phyloP scores from a whole-genome alignment of 2,329 filamentous ascomycete genomes.

The Colletotrichum magnum region DNA sequence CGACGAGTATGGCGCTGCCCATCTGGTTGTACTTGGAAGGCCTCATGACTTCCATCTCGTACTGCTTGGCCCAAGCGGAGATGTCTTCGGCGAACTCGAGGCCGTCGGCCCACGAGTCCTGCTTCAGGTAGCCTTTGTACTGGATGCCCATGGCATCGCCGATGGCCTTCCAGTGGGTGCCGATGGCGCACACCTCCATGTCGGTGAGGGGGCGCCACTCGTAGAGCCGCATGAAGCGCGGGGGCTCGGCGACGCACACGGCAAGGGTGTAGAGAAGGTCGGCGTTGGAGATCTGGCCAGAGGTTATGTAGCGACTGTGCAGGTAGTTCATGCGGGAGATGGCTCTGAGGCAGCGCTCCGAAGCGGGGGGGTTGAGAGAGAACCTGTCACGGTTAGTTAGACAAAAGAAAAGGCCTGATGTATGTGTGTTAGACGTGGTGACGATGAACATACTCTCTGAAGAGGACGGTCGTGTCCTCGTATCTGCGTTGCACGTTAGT shows the following conservation, averaged over 20 bases:
- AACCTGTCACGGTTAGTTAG: conserved; percentile 44
- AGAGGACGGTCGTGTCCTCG: conserved; percentile 57
- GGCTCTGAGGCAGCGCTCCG: conserved; percentile 52
- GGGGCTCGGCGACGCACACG: conserved; percentile 77
- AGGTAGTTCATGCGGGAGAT: conserved; percentile 58
- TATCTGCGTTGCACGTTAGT: conserved; percentile 48
- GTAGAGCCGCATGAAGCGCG: conserved; percentile 73
- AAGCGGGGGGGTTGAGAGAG: conserved; percentile 52
- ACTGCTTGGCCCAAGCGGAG: conserved; percentile 63
- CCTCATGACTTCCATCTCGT: conserved; percentile 73
- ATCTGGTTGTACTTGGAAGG: conserved; percentile 63
- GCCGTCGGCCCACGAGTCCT: conserved; percentile 61
- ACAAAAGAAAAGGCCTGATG: neutral
- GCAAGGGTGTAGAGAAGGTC: conserved; percentile 58
- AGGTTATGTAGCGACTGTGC: conserved; percentile 53
- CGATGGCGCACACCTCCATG: conserved; percentile 77
- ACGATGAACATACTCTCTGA: conserved; percentile 49
- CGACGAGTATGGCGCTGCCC: conserved; percentile 71
- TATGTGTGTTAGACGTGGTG: neutral
- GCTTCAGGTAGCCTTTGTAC: conserved; percentile 57
- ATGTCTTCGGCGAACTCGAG: conserved; percentile 67
- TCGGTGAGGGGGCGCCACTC: conserved; percentile 80
- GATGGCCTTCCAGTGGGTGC: conserved; percentile 78
- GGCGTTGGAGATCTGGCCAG: conserved; percentile 53
- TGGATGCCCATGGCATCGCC: conserved; percentile 79